Base-by-base conservation (phyloP, 345 rosid genomes). In the Sisymbrium irio region DNA sequence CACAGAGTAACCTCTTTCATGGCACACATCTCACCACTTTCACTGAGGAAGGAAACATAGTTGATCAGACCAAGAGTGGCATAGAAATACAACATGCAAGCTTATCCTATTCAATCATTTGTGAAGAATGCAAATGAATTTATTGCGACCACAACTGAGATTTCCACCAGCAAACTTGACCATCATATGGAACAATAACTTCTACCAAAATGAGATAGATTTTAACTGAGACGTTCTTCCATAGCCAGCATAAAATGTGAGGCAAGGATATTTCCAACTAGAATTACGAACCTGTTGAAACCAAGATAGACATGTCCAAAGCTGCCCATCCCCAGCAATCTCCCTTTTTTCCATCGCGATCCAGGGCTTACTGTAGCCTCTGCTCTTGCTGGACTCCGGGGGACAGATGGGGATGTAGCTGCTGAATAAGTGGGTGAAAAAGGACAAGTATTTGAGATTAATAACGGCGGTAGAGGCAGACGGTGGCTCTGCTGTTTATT, bases 361-460 rank as follows among this genome's bases (percentile, higher is more conserved):
- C 92, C 86, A 58, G 88, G 91, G 76, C 91, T 87, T 17, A 78
- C 62, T 10, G 93, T 88, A 77, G 84, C 90, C 71, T 92, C 99
- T 57, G 89, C 82, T 73, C 94, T 87, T 40, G 88, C 89, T 47
- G 99, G 98, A 86, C 99, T 95, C 75, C 98, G 85, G 5, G 98
- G 96, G 45, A 95, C 84, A 25, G 99, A 95, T 15, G 99, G 99
- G 57, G 99, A 95, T 36, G 97, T 85, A 33, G 86, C 97, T 44
- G 94, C 84, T 54, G 99, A 95, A 84, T 90, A 86, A 19, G 94
- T 78, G 68, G 89, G 97, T 32, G 98, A 92, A 73, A 95, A 92
- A 0, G 92, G 94, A 72, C 87, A 90, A 11, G 91, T 65, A 78
- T 83, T 90, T 32, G 91, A 85, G 42, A 90, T 80, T 76, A 82